A percentile compares a stretch with the other conserved stretches of the same genome.
These are phyloP conservation scores for Psilocybe sp. DNA, from an alignment of 768 basidiomycete genomes.

Conservation along the genomic window DNA sequence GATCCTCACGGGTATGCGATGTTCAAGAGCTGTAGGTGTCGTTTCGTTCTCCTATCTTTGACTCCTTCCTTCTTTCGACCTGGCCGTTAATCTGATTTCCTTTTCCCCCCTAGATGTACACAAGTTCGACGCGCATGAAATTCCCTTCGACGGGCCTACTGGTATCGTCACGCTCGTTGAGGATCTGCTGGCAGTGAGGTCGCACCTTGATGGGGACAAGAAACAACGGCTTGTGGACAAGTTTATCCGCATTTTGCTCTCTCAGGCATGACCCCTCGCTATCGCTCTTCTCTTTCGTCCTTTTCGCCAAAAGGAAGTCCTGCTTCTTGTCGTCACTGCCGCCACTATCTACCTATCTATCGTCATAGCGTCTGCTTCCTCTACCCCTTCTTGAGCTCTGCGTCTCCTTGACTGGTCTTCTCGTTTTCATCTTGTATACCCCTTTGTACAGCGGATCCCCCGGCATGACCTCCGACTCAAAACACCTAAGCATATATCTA, in stretches of 20 bases:
- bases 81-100: not conserved
- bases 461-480: not conserved
- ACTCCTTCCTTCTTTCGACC: slow-evolving; percentile 5
- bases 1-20: slow-evolving; percentile 42
- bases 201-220: slow-evolving; percentile 42
- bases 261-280: slow-evolving; percentile 34
- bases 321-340: not conserved
- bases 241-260: slow-evolving; percentile 59
- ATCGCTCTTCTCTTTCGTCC: not conserved
- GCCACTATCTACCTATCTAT: too few species aligned
- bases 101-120: slow-evolving; percentile 62
- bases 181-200: slow-evolving; percentile 50
- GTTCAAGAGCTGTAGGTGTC: slow-evolving; percentile 63
- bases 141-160: slow-evolving; percentile 70
- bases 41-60: slow-evolving; percentile 10
- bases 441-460: not conserved
- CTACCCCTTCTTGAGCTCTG: not conserved
- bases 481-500: not conserved
- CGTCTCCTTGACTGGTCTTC: not conserved
- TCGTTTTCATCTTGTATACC: too few species aligned
- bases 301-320: too few species aligned
- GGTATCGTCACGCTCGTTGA: slow-evolving; percentile 69
- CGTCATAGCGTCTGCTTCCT: not conserved
- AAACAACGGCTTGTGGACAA: slow-evolving; percentile 55
- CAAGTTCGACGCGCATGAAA: slow-evolving; percentile 70